These are phyloP conservation scores for Nicotiana tabacum DNA, from an alignment of 257 asterid species.

Conservation along the genomic window DNA sequence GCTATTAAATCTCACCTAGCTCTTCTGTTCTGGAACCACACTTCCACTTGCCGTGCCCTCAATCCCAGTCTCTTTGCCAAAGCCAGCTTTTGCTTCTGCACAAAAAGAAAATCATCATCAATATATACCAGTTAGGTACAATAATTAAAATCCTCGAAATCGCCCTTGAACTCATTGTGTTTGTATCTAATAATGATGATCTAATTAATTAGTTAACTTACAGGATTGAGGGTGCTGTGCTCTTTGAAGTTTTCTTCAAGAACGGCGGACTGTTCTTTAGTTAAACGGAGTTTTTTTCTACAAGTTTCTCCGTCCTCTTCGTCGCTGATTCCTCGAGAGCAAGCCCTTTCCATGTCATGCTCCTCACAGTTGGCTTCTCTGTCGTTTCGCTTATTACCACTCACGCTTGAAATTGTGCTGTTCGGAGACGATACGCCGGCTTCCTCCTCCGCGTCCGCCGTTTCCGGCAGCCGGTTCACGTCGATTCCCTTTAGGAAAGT, in stretches of 20 bases:
- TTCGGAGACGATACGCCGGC: conserved; percentile 76
- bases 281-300: conserved; percentile 65
- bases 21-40: conserved; percentile 86
- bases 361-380: conserved; percentile 53
- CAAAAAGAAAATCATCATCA: background rate
- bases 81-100: conserved; percentile 70
- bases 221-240: conserved; percentile 79
- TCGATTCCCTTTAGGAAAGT: conserved; percentile 62
- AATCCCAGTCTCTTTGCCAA: conserved; percentile 63
- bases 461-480: conserved; percentile 57
- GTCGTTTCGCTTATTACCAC: conserved; percentile 61
- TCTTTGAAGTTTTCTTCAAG: conserved; percentile 87
- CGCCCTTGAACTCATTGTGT: too few species aligned
- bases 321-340: conserved; percentile 49
- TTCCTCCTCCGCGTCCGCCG: conserved; percentile 45
- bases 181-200: background rate
- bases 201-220: conserved; percentile 16
- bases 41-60: conserved; percentile 81
- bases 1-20: conserved; percentile 47
- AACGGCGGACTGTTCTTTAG: conserved; percentile 65
- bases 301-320: conserved; percentile 71
- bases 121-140: background rate
- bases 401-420: conserved; percentile 68
- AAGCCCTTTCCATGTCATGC: conserved; percentile 46
- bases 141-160: background rate